Conservation (phyloP, 495 filamentous ascomycete species). For the Rusavskia elegans region DNA sequence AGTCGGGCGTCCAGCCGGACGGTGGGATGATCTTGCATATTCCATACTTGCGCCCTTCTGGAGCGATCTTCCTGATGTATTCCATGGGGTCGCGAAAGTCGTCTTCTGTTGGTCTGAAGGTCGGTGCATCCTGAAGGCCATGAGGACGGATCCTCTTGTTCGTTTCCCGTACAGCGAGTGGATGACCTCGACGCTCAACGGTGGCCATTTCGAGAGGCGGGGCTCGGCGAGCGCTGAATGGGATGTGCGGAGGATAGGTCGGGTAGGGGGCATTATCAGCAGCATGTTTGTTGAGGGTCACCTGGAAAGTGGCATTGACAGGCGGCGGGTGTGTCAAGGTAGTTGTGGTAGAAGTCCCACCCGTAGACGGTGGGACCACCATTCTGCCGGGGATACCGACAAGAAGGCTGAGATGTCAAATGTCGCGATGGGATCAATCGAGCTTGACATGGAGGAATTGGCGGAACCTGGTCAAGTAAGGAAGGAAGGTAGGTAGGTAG, state of each 20-base stretch:
- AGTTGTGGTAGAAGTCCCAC: slow-evolving; percentile 25
- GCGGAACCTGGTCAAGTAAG: no score
- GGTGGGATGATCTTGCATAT: slow-evolving; percentile 93
- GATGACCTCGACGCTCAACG: slow-evolving; percentile 78
- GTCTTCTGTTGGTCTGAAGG: slow-evolving; percentile 77
- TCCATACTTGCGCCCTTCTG: slow-evolving; percentile 72
- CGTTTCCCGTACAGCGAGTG: slow-evolving; percentile 57
- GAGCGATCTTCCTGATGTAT: slow-evolving; percentile 79
- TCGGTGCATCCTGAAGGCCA: slow-evolving; percentile 78
- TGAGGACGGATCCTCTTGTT: slow-evolving; percentile 63
- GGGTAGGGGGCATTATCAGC: slow-evolving; percentile 28
- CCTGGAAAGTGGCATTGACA: slow-evolving; percentile 9
- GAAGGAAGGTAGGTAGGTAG: no score
- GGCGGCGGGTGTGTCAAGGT: slow-evolving; percentile 20
- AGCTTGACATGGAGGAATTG: not conserved
- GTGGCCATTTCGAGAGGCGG: slow-evolving; percentile 70
- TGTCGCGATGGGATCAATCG: not conserved
- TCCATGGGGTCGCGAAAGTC: slow-evolving; percentile 88
- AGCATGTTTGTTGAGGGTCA: slow-evolving; percentile 22
- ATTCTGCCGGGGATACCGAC: slow-evolving; percentile 14
- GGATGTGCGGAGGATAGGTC: slow-evolving; percentile 27
- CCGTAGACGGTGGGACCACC: slow-evolving; percentile 36
- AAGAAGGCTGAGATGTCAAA: not conserved
- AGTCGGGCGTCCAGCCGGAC: slow-evolving; percentile 81
- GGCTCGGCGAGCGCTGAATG: slow-evolving; percentile 54